Percentiles rank a stretch among this genome's conserved stretches.
Conservation (phyloP, 805 yeast species). For the Allodekkera sacchari region DNA sequence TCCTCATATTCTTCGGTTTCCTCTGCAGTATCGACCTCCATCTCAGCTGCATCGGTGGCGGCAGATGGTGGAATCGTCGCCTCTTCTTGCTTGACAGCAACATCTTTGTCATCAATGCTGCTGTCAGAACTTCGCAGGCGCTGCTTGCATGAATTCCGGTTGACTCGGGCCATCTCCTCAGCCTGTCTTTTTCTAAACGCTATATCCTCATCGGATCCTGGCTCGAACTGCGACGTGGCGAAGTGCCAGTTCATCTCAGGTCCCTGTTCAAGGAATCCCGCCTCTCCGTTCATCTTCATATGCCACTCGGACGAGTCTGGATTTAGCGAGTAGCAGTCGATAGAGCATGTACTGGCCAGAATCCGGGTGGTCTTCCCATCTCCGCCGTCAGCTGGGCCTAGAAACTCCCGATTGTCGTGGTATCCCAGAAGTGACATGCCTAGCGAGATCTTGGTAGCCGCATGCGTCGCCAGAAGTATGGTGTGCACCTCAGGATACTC, state of each 20-base stretch:
- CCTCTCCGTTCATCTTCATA: constrained; percentile 60
- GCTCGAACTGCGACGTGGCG: constrained; percentile 54
- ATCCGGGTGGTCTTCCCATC: constrained; percentile 28
- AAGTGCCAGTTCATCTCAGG: constrained; percentile 95
- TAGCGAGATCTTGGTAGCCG: constrained; percentile 84
- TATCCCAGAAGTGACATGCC: constrained; percentile 68
- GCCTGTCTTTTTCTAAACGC: constrained; percentile 35
- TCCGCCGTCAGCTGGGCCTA: constrained; percentile 38
- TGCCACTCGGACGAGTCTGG: constrained; percentile 41
- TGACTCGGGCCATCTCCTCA: constrained; percentile 14
- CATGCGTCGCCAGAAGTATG: constrained; percentile 78
- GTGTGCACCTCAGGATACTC: constrained; percentile 53
- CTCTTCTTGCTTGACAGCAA: constrained; percentile 6
- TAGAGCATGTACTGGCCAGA: constrained; percentile 78
- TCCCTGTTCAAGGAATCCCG: constrained; percentile 63
- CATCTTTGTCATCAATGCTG: constrained; percentile 2
- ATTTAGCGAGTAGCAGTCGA: constrained; percentile 47
- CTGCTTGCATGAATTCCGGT: background rate
- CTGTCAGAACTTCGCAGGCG: background rate
- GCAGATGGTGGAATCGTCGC: constrained; percentile 3
- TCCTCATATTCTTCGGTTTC: constrained; percentile 31
- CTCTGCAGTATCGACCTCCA: constrained; percentile 6
- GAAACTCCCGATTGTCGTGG: constrained; percentile 38
- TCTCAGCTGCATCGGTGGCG: no score
- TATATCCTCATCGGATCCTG: constrained; percentile 85